A percentile compares a stretch with the other conserved stretches of the same genome.
These are phyloP conservation scores for Fusarium annulatum DNA, from an alignment of 2,329 filamentous ascomycete species.

Conservation along the genomic window DNA sequence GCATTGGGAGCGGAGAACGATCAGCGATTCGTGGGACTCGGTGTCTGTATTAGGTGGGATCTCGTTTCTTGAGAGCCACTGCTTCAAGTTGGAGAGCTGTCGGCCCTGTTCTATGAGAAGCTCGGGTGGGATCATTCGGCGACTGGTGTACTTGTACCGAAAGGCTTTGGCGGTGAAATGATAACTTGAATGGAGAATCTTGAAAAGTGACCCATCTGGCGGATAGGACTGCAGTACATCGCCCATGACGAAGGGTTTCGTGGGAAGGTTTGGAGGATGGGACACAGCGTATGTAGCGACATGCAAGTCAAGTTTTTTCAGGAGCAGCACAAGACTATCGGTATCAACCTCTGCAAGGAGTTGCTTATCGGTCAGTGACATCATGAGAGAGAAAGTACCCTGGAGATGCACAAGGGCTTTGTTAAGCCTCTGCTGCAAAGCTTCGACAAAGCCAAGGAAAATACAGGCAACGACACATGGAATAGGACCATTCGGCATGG, in stretches of 20 bases:
- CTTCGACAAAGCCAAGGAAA: conserved; percentile 23
- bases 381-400: conserved; percentile 24
- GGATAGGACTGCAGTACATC: neutral
- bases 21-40: neutral
- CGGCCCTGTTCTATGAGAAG: conserved; percentile 39
- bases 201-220: conserved; percentile 5
- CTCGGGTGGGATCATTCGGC: conserved; percentile 15
- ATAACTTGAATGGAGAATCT: conserved; percentile 23
- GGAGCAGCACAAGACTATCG: conserved; percentile 6
- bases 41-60: neutral
- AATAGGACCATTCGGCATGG: conserved; percentile 7
- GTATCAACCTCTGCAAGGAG: neutral
- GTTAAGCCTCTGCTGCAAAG: conserved; percentile 23
- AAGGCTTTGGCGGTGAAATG: conserved; percentile 26
- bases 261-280: conserved; percentile 16
- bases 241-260: neutral
- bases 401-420: conserved; percentile 16
- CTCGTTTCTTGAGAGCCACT: conserved; percentile 24
- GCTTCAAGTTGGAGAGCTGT: conserved; percentile 25
- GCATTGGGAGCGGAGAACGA: conserved; percentile 33
- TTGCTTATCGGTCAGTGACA: neutral
- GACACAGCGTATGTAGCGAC: conserved; percentile 29
- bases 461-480: conserved; percentile 35
- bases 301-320: conserved; percentile 37
- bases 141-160: conserved; percentile 29